Percentiles rank a stretch among this genome's conserved stretches.
Conservation (phyloP, 2,329 filamentous ascomycete genomes). For the Chaetothyriales sp. region DNA sequence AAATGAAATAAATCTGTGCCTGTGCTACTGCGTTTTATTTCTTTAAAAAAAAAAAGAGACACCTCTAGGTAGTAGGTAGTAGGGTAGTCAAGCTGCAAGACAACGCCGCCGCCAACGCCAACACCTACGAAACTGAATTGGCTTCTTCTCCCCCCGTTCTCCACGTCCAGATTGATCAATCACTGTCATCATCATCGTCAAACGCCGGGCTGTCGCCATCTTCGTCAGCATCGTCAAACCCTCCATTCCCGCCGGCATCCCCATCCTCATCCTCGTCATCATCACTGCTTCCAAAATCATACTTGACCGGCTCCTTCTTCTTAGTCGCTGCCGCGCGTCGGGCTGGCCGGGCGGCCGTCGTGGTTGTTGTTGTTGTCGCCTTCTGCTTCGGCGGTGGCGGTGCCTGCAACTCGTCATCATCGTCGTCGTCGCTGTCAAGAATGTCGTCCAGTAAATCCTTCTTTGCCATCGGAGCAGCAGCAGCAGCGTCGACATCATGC, state of each 20-base stretch:
- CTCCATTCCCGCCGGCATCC: slow-evolving; percentile 8
- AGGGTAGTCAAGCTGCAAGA: too few relatives aligned
- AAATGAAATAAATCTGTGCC: too few relatives aligned
- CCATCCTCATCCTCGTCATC: too few relatives aligned
- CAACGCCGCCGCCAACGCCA: too few relatives aligned
- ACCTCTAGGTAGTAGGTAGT: too few relatives aligned
- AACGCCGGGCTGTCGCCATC: slow-evolving; percentile 4
- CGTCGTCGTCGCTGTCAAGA: slow-evolving; percentile 2
- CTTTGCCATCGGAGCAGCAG: slow-evolving; percentile 1
- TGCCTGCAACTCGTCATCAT: slow-evolving; percentile 3
- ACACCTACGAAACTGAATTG: too few relatives aligned
- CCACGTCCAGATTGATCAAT: too few relatives aligned
- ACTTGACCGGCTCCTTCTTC: slow-evolving; percentile 26
- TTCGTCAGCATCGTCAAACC: slow-evolving; percentile 9
- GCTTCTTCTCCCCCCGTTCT: too few relatives aligned
- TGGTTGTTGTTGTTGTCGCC: slow-evolving; percentile 15
- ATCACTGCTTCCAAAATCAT: slow-evolving; percentile 27
- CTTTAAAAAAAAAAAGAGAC: too few relatives aligned
- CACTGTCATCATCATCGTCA: slow-evolving; percentile 4
- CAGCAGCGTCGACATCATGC: slow-evolving; percentile 6
- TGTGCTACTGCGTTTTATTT: too few relatives aligned
- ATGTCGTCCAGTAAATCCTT: slow-evolving; percentile 4
- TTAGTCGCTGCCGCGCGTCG: slow-evolving; percentile 27
- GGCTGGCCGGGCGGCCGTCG: slow-evolving; percentile 27
- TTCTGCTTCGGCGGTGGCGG: slow-evolving; percentile 8